These are phyloP conservation scores for Ganoderma multipileum DNA, from an alignment of 1,284 basidiomycete genomes.

Conservation along the genomic window DNA sequence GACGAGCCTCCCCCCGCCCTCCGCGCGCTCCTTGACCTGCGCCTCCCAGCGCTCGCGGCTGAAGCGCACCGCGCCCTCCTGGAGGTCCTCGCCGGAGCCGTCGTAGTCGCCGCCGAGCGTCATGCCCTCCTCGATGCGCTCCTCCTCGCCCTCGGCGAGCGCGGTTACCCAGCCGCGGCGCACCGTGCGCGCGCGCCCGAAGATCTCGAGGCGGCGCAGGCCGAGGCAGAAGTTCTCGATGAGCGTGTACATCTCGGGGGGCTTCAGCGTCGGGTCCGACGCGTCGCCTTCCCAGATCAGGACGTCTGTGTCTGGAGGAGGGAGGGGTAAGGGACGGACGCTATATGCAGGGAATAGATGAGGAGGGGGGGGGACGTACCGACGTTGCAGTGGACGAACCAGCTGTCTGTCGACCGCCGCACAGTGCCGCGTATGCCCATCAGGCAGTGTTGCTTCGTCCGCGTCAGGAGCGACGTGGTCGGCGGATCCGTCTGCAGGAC, in stretches of 20 bases:
- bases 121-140: conserved; percentile 47
- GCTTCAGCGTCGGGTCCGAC: conserved; percentile 82
- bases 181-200: conserved; percentile 76
- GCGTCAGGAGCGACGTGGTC: conserved; percentile 82
- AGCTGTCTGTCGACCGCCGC: conserved; percentile 89
- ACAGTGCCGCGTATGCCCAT: conserved; percentile 99
- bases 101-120: conserved; percentile 50
- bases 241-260: conserved; percentile 93
- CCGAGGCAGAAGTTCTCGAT: conserved; percentile 99
- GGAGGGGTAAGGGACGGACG: neutral
- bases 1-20: conserved; percentile 56
- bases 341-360: neutral
- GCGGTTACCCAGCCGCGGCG: conserved; percentile 95
- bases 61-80: conserved; percentile 51
- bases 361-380: conserved; percentile 52
- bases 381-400: conserved; percentile 98
- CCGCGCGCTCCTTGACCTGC: conserved; percentile 57
- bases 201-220: conserved; percentile 90
- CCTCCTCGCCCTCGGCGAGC: conserved; percentile 69
- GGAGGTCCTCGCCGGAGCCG: conserved; percentile 46
- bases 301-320: conserved; percentile 85
- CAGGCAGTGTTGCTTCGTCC: conserved; percentile 95
- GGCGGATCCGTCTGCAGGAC: conserved; percentile 73
- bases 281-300: conserved; percentile 93
- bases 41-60: conserved; percentile 65